phyloP scores from a whole-genome alignment of 352 stramenopile species.

The Globisporangium heterothallicum region DNA sequence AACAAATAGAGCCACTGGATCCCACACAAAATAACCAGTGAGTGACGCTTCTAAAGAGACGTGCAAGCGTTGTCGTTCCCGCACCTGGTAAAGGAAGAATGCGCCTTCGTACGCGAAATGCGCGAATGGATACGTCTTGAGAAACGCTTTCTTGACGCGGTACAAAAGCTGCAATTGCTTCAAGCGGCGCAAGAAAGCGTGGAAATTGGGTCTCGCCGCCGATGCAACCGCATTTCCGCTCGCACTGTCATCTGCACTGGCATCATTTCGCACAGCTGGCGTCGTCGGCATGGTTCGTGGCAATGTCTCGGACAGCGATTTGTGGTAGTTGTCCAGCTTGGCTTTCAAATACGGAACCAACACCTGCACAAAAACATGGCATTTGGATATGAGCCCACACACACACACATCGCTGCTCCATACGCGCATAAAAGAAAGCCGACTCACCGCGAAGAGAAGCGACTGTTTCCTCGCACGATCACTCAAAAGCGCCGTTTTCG shows the following conservation, averaged over 20 bases:
- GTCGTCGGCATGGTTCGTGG: conserved; percentile 6
- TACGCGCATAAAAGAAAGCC: not conserved
- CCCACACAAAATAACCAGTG: not conserved
- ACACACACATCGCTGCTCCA: not conserved
- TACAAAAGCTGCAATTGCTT: conserved; percentile 40
- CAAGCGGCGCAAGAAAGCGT: conserved; percentile 40
- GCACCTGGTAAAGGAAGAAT: conserved; percentile 79
- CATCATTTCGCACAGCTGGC: conserved; percentile 3
- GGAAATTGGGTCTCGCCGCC: conserved; percentile 11
- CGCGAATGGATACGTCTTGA: conserved; percentile 62
- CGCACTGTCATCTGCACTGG: not conserved
- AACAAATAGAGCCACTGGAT: conserved; percentile 86
- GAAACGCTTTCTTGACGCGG: conserved; percentile 51
- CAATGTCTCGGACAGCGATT: conserved; percentile 33
- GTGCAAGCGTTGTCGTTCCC: not conserved
- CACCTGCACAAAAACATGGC: too few relatives aligned
- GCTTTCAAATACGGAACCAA: conserved; percentile 74
- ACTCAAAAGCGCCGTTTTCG: conserved; percentile 35
- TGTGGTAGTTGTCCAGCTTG: conserved; percentile 67
- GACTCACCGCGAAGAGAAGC: conserved; percentile 51
- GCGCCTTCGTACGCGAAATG: conserved; percentile 77
- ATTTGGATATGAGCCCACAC: conserved; percentile 4
- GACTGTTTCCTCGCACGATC: conserved; percentile 38
- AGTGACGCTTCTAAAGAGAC: too few relatives aligned
- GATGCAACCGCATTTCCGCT: not conserved